These are phyloP conservation scores for Trametes cingulata DNA, from an alignment of 768 basidiomycete species.

Conservation along the genomic window DNA sequence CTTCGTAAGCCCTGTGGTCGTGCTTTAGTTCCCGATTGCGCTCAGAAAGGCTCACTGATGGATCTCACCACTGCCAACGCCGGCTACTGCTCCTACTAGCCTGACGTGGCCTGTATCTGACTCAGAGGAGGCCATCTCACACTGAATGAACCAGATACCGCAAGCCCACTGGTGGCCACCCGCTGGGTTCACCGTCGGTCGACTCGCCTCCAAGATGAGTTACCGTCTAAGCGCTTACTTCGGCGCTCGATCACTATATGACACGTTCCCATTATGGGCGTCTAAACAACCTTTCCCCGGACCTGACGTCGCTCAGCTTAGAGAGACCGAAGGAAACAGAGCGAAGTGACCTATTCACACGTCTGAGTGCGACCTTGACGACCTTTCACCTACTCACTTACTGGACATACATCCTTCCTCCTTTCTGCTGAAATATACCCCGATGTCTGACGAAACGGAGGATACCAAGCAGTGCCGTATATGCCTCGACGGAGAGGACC, in stretches of 20 bases:
- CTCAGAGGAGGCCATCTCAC: slow-evolving; percentile 12
- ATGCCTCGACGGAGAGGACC: slow-evolving; percentile 73
- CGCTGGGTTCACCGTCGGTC: too few species aligned
- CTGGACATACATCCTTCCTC: background rate
- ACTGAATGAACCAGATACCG: too few species aligned
- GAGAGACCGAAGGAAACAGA: background rate
- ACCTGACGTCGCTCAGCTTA: background rate
- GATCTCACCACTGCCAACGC: slow-evolving; percentile 60
- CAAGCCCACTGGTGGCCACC: too few species aligned
- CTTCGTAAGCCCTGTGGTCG: slow-evolving; percentile 16
- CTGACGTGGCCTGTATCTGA: slow-evolving; percentile 40
- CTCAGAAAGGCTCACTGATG: background rate
- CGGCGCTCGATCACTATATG: background rate
- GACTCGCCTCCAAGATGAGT: too few species aligned
- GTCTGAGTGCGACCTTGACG: background rate
- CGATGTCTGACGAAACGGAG: slow-evolving; percentile 12
- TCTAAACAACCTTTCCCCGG: background rate
- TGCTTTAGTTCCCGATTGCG: background rate
- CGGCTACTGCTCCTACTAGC: slow-evolving; percentile 56
- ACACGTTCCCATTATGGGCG: background rate
- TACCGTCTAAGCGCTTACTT: too few species aligned
- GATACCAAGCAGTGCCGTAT: slow-evolving; percentile 78
- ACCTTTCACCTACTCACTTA: background rate
- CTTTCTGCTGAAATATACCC: too few species aligned
- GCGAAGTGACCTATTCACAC: background rate